Percentiles rank a stretch among this genome's conserved stretches.
Evolutionary conservation across 352 stramenopile genomes (phyloP).

Genomic region (Sclerospora graminicola): DNA sequence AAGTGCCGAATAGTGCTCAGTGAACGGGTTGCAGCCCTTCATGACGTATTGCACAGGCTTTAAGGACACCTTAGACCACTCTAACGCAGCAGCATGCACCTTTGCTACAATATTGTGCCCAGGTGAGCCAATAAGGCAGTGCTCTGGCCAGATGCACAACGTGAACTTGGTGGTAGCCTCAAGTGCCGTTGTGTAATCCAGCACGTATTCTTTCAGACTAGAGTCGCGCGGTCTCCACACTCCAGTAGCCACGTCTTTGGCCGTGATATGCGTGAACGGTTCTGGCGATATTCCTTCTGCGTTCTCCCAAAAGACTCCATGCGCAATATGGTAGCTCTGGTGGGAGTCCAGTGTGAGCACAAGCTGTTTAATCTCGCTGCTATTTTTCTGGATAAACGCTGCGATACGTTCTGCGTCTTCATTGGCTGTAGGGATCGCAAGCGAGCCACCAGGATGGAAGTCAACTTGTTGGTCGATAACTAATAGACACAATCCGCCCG

Average conservation of each 20-base stretch:
- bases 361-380: slow-evolving; percentile 60
- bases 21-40: slow-evolving; percentile 93
- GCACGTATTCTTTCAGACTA: slow-evolving; percentile 70
- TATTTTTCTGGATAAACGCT: slow-evolving; percentile 72
- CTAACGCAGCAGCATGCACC: slow-evolving; percentile 74
- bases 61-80: slow-evolving; percentile 68
- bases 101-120: slow-evolving; percentile 84
- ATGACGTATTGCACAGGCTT: slow-evolving; percentile 81
- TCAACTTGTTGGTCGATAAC: slow-evolving; percentile 94
- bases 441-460: slow-evolving; percentile 92
- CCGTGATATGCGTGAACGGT: slow-evolving; percentile 91
- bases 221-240: slow-evolving; percentile 53
- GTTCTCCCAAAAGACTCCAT: slow-evolving; percentile 90
- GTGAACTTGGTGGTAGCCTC: slow-evolving; percentile 85
- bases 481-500: slow-evolving; percentile 70
- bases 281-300: slow-evolving; percentile 46
- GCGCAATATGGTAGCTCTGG: slow-evolving; percentile 92
- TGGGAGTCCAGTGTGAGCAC: slow-evolving; percentile 96
- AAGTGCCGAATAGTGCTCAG: slow-evolving; percentile 94
- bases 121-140: slow-evolving; percentile 90
- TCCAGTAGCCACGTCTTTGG: slow-evolving; percentile 53
- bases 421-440: slow-evolving; percentile 91
- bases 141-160: slow-evolving; percentile 95
- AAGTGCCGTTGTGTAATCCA: slow-evolving; percentile 86
- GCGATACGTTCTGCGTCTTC: slow-evolving; percentile 87